Conservation (phyloP, 2,329 filamentous ascomycete genomes). For the Cordyceps fumosorosea region DNA sequence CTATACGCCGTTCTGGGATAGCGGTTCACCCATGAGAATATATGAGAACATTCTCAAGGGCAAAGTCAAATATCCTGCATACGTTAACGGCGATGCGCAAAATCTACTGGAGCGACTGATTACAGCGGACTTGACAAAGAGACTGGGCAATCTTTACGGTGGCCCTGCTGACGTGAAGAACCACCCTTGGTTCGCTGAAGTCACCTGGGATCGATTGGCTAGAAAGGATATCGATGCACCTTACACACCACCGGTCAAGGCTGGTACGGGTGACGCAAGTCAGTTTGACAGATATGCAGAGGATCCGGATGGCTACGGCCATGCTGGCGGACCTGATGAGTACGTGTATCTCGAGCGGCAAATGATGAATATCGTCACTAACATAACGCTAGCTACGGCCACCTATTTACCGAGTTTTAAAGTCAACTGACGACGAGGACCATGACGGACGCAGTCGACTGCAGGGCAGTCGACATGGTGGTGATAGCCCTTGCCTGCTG, state of each 20-base stretch:
- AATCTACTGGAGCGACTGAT: conserved; percentile 89
- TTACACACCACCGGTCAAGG: conserved; percentile 92
- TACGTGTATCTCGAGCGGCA: conserved; percentile 46
- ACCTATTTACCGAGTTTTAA: conserved; percentile 73
- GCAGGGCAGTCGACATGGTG: neutral
- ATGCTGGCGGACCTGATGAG: conserved; percentile 67
- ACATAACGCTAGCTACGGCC: conserved; percentile 52
- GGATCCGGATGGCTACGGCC: conserved; percentile 88
- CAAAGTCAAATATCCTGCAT: conserved; percentile 91
- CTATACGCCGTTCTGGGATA: conserved; percentile 98
- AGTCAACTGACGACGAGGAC: conserved; percentile 17
- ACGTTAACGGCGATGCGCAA: conserved; percentile 90
- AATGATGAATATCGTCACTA: neutral
- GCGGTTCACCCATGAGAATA: conserved; percentile 95
- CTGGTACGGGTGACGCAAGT: conserved; percentile 88
- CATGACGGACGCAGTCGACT: neutral
- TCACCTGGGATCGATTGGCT: conserved; percentile 91
- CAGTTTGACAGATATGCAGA: conserved; percentile 98
- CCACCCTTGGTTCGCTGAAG: conserved; percentile 93
- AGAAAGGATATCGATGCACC: conserved; percentile 98
- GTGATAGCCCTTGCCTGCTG: neutral
- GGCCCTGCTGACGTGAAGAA: conserved; percentile 90
- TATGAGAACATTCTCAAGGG: conserved; percentile 98
- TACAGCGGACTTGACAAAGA: conserved; percentile 89
- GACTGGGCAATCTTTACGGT: conserved; percentile 86